Conservation (phyloP, 768 basidiomycete species). For the Mycena filopes region DNA sequence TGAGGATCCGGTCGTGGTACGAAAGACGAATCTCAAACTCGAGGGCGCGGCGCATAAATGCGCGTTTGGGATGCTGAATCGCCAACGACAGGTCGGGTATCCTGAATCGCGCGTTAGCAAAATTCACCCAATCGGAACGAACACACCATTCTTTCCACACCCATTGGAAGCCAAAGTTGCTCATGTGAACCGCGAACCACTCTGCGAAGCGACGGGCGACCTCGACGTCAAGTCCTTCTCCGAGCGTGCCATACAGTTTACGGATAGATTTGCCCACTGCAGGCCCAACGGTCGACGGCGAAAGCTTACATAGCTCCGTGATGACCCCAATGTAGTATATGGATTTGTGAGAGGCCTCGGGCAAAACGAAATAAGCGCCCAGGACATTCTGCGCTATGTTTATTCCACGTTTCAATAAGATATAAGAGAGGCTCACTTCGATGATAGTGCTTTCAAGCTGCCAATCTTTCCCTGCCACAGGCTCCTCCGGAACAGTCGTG, state of each 20-base stretch:
- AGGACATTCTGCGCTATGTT: constrained; percentile 67
- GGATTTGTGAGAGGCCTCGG: constrained; percentile 78
- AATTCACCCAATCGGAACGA: constrained; percentile 4
- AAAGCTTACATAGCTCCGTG: constrained; percentile 94
- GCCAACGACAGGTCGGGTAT: constrained; percentile 82
- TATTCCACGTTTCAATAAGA: constrained; percentile 1
- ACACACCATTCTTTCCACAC: constrained; percentile 99
- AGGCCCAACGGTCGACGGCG: constrained; percentile 91
- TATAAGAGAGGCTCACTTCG: constrained; percentile 62
- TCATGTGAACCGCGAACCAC: constrained; percentile 97
- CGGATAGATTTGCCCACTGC: constrained; percentile 96
- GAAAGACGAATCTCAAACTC: constrained; percentile 92
- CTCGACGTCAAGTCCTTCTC: constrained; percentile 90
- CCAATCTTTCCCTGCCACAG: constrained; percentile 76
- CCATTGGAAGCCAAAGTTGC: constrained; percentile 98
- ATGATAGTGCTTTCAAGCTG: constrained; percentile 90
- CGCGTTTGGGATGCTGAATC: constrained; percentile 84
- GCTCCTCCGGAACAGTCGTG: constrained; percentile 60
- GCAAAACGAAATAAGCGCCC: constrained; percentile 78
- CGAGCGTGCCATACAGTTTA: constrained; percentile 81
- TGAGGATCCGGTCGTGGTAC: constrained; percentile 92
- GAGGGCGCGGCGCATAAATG: constrained; percentile 87
- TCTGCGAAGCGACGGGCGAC: constrained; percentile 85
- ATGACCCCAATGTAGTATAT: constrained; percentile 91
- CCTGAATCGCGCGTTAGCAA: constrained; percentile 57